Evolutionary conservation across 2,329 filamentous ascomycete species (phyloP), one percentile per base, ranked within the genome.

Genomic region (Emydomyces testavorans): DNA sequence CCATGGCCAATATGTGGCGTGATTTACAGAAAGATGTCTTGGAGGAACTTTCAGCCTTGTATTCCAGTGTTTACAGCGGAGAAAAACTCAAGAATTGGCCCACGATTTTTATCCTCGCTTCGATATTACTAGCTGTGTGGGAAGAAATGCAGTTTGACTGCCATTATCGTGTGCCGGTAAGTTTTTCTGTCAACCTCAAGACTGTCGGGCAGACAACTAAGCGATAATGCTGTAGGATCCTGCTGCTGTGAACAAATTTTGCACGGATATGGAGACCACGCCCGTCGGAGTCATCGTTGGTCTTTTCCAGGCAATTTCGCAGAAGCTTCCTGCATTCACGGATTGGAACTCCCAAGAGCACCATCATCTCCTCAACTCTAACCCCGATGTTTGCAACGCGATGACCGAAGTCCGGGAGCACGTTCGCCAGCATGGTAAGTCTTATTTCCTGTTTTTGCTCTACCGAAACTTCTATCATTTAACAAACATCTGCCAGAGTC

Each of bases 31-130:
- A 93, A 72, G 90, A 95, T 58, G 88, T 95, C 31, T 76, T 96
- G 2, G 89, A 94, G 71, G 90, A 96, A 71, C 77, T 96, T 1
- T 95, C 90, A 1, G 72, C 79, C 5, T 76, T 96, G 11, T 96
- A 95, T 76, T 93, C 87, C n/a, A 94, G 88, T 54, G 90, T 96
- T 37, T 96, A 96, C 76, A 93, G 85, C 59, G 90, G 90, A 51
- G 90, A 95, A 66, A 90, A 93, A 68, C 79, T 95, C 58, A 95
- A 94, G 79, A 94, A 95, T 72, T 96, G 90, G 90, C 90, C 90
- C 1, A 95, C 89, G 41, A 96, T 96, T 65, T 96, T 95, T 76
- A 93, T 96, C 78, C 76, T 95, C 48, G 90, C 89, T 7, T 89
- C 86, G 3, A 92, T 96, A 54, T 78, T 96, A 28, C 76, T 96